These are phyloP conservation scores for Fusarium humuli DNA, from an alignment of 2,329 filamentous ascomycete genomes.

Conservation along the genomic window DNA sequence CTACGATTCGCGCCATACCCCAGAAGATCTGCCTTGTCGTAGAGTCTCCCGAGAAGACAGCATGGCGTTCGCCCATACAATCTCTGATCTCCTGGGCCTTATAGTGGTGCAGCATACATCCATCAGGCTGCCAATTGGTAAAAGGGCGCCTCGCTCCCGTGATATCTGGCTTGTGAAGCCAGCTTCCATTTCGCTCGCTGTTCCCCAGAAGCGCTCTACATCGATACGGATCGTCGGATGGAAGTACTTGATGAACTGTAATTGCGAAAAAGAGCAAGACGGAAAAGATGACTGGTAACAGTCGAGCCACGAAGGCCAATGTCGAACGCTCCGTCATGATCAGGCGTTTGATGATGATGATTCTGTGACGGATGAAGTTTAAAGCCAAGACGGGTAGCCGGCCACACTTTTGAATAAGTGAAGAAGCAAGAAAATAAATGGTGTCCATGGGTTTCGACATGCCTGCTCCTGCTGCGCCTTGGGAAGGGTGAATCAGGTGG, in stretches of 20 bases:
- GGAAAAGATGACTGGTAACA: conserved; percentile 39
- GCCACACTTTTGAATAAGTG: neutral
- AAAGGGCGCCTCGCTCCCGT: conserved; percentile 50
- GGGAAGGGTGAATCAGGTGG: conserved; percentile 7
- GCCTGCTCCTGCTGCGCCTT: neutral
- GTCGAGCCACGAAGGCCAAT: conserved; percentile 22
- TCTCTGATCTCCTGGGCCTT: conserved; percentile 60
- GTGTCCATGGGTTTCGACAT: neutral
- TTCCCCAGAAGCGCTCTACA: conserved; percentile 58
- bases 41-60: conserved; percentile 73
- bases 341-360: neutral
- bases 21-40: conserved; percentile 71
- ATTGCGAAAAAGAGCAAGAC: conserved; percentile 31
- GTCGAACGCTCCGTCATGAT: conserved; percentile 27
- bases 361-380: neutral
- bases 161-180: conserved; percentile 54
- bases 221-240: conserved; percentile 60
- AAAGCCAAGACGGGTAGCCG: conserved; percentile 1
- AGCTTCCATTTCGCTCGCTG: conserved; percentile 58
- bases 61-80: conserved; percentile 63
- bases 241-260: conserved; percentile 24
- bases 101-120: conserved; percentile 70
- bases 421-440: neutral
- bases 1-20: conserved; percentile 55
- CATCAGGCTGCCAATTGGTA: conserved; percentile 68